Evolutionary conservation across 176 grass and related monocot species (phyloP), one percentile per base, ranked within the genome.

Genomic region (Pharus latifolius): DNA sequence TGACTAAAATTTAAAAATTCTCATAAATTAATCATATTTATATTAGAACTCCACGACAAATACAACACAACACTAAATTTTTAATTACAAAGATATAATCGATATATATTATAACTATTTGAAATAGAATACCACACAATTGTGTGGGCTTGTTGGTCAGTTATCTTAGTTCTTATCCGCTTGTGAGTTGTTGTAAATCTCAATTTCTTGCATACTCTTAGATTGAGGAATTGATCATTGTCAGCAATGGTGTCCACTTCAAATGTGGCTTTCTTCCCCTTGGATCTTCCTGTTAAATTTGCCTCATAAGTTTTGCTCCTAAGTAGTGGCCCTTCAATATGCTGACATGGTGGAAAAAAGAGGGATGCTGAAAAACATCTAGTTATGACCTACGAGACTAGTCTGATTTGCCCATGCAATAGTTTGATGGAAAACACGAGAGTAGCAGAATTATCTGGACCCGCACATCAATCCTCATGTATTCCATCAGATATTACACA

Each of bases 121-220:
- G n/a, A n/a, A n/a, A n/a, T n/a, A n/a, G n/a, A n/a, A n/a, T n/a
- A n/a, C n/a, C n/a, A n/a, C n/a, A n/a, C n/a, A n/a, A n/a, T n/a
- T n/a, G n/a, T n/a, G n/a, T n/a, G n/a, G n/a, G n/a, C n/a, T n/a
- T n/a, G n/a, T n/a, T n/a, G n/a, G n/a, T n/a, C n/a, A n/a, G n/a
- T n/a, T n/a, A n/a, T n/a, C n/a, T n/a, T n/a, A n/a, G n/a, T n/a
- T n/a, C n/a, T n/a, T n/a, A n/a, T n/a, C n/a, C n/a, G n/a, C n/a
- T n/a, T n/a, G n/a, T n/a, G n/a, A n/a, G n/a, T n/a, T n/a, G 26
- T 17, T 75, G 71, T n/a, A 67, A 25, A 48, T 76, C 17, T 46
- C 29, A 16, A 20, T 48, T 63, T 18, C 35, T 4, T 27, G 17
- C 26, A 26, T 12, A 53, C 2, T 65, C 1, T 33, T 56, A 49